Percentiles rank a stretch among this genome's conserved stretches.
Conservation (phyloP, 768 basidiomycete genomes). For the Erythrobasidium yunnanense region DNA sequence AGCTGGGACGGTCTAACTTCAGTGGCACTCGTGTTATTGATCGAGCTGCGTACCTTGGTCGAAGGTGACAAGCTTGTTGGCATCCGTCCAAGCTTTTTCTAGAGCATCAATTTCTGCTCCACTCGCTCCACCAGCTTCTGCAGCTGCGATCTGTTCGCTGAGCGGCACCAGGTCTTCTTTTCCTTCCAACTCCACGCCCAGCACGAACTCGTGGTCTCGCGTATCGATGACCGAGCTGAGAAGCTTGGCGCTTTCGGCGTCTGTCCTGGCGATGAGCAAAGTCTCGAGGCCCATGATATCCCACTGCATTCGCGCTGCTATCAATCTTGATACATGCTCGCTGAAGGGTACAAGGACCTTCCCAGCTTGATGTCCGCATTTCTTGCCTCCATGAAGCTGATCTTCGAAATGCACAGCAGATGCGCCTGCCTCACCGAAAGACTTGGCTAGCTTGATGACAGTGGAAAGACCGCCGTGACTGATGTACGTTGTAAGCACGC, state of each 20-base stretch:
- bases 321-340: conserved; percentile 70
- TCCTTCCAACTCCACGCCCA: conserved; percentile 42
- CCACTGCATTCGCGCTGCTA: conserved; percentile 77
- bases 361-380: conserved; percentile 83
- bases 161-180: conserved; percentile 46
- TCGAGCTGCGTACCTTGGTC: conserved; percentile 54
- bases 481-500: neutral
- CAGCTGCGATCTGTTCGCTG: conserved; percentile 59
- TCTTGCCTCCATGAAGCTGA: conserved; percentile 87
- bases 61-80: conserved; percentile 66
- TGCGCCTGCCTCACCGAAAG: conserved; percentile 92
- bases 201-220: conserved; percentile 56
- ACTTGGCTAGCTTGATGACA: conserved; percentile 85
- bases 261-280: conserved; percentile 82
- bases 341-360: conserved; percentile 87
- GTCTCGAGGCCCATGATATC: conserved; percentile 80
- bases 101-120: conserved; percentile 61
- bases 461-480: conserved; percentile 88
- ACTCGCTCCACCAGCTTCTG: conserved; percentile 54
- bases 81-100: conserved; percentile 63
- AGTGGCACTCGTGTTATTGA: neutral
- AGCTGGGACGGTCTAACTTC: conserved; percentile 43
- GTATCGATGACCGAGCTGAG: conserved; percentile 73
- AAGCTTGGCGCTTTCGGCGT: conserved; percentile 75
- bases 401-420: conserved; percentile 87